Evolutionary conservation across 169 alveolate genomes (phyloP), one percentile per base, ranked within the genome.

Genomic region (Perkinsus olseni): DNA sequence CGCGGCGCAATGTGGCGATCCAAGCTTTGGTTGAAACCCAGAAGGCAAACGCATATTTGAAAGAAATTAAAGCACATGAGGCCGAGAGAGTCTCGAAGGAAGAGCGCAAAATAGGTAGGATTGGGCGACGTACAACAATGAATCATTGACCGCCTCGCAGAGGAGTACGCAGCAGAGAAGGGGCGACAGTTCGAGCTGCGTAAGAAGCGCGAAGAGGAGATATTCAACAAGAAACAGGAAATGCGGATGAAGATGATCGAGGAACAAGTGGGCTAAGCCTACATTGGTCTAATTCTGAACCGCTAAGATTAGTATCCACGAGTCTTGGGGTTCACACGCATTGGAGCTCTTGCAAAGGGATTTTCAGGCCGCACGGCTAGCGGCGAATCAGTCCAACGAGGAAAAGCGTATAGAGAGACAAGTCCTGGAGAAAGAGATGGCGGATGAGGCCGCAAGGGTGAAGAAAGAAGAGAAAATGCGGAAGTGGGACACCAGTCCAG

Each of bases 391-490:
- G 17, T 37, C 40, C 11, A 62, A 48, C 39, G 93, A 91, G 74
- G 93, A 91, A 37, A 37, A 48, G 38, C 74, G 93, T 0, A 31
- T 91, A 36, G 93, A 91, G 39, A 34, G 82, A 38, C 82, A 91
- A 91, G 74, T 91, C n/a, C 93, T 91, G n/a, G 74, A 91, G 74
- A 91, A 91, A 74, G 74, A 91, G 74, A 48, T 91, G 39, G 93
- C 93, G 6, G 82, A 91, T 31, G 93, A 91, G 74, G 62, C 48
- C 0, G 62, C 48, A 1, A 1, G 93, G 17, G 74, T 91, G 38
- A 62, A 38, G n/a, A 91, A 91, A 39, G 93, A 91, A 34, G 93
- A 37, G 74, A 91, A 62, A 91, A 28, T 91, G 38, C 93, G 50
- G n/a, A 38, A 91, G 62, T 62, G 10, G 34, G 36, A 62, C 8